These are phyloP conservation scores for Colletotrichum zoysiae DNA, from an alignment of 2,329 filamentous ascomycete species.

Conservation along the genomic window DNA sequence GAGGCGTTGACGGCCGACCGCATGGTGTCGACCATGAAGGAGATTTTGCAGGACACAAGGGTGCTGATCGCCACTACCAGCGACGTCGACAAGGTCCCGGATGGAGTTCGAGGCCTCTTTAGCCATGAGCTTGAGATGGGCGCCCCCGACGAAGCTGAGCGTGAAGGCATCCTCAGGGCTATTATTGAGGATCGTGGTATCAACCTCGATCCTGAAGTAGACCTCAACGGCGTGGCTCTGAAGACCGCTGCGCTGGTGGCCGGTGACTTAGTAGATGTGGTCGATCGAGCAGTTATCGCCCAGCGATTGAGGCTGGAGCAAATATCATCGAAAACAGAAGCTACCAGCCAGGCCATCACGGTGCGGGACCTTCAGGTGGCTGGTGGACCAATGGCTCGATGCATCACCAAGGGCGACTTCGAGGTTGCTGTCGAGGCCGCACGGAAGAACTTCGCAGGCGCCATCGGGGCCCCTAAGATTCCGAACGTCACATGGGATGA, in stretches of 20 bases:
- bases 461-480: constrained; percentile 97
- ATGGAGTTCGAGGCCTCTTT: constrained; percentile 89
- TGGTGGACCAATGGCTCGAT: constrained; percentile 82
- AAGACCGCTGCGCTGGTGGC: constrained; percentile 97
- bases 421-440: constrained; percentile 95
- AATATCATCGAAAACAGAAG: constrained; percentile 67
- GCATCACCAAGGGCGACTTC: constrained; percentile 86
- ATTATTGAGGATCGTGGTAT: constrained; percentile 83
- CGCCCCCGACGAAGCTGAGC: constrained; percentile 91
- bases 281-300: constrained; percentile 87
- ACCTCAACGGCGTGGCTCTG: constrained; percentile 85
- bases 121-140: constrained; percentile 95
- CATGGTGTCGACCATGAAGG: constrained; percentile 86
- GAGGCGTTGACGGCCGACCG: constrained; percentile 92
- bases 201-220: constrained; percentile 84
- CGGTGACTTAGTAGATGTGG: constrained; percentile 93
- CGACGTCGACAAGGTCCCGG: constrained; percentile 93
- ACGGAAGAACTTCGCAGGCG: constrained; percentile 96
- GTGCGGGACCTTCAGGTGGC: constrained; percentile 89
- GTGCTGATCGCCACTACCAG: constrained; percentile 95
- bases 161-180: constrained; percentile 86
- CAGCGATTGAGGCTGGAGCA: constrained; percentile 80
- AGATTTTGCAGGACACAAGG: constrained; percentile 82
- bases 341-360: constrained; percentile 62
- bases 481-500: constrained; percentile 97